phyloP scores from a whole-genome alignment of 1,284 basidiomycete species.

The Cutaneotrichosporon spelunceum region DNA sequence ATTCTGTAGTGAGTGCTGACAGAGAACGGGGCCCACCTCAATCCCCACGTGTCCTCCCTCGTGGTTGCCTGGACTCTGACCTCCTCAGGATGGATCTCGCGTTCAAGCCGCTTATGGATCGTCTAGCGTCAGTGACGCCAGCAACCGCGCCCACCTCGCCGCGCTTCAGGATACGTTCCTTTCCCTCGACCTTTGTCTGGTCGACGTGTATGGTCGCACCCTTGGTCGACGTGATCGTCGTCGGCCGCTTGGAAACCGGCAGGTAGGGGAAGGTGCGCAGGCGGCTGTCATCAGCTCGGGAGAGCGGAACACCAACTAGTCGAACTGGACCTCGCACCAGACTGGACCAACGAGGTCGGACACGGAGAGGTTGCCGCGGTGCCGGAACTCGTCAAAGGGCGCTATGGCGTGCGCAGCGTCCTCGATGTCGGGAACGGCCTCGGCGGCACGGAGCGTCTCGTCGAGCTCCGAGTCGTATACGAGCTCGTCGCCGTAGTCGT shows the following conservation, averaged over 20 bases:
- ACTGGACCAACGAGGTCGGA: conserved; percentile 56
- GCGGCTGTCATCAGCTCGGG: conserved; percentile 30
- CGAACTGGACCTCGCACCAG: conserved; percentile 55
- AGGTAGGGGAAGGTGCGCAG: conserved; percentile 55
- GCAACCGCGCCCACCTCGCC: conserved; percentile 58
- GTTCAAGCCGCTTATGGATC: conserved; percentile 79
- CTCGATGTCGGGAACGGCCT: conserved; percentile 29
- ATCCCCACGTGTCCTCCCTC: conserved; percentile 67
- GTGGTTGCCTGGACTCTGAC: conserved; percentile 57
- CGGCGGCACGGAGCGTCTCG: conserved; percentile 26
- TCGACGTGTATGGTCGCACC: conserved; percentile 68
- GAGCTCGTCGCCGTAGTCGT: conserved; percentile 35
- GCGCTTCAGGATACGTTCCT: conserved; percentile 60
- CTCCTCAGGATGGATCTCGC: conserved; percentile 64
- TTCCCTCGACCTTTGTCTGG: conserved; percentile 59
- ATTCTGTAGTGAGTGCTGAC: conserved; percentile 52
- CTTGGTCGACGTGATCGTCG: conserved; percentile 59
- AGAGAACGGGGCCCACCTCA: conserved; percentile 55
- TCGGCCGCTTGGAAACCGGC: conserved; percentile 60
- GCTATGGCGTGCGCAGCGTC: conserved; percentile 23
- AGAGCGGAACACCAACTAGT: conserved; percentile 31
- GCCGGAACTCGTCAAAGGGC: conserved; percentile 39
- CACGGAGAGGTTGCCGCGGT: conserved; percentile 50
- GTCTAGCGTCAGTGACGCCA: conserved; percentile 7
- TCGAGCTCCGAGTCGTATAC: conserved; percentile 34